A percentile compares a stretch with the other conserved stretches of the same genome.
Conservation (phyloP, 2,329 filamentous ascomycete genomes). For the Rugonectria rugulosa region DNA sequence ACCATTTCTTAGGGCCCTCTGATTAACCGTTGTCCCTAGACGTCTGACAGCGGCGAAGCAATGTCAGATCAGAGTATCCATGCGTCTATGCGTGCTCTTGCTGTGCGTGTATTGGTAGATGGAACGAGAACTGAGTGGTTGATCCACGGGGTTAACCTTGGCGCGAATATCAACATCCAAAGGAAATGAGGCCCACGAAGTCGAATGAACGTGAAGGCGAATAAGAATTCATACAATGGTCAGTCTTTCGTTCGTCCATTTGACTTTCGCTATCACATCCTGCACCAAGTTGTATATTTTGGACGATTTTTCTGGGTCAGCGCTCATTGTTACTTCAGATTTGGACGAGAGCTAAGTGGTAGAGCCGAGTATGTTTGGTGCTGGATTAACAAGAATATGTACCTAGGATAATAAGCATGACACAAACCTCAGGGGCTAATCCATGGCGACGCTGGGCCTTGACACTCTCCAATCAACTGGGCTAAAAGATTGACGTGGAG, state of each 20-base stretch:
- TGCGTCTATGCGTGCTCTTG: slow-evolving; percentile 6
- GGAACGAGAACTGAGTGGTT: not conserved
- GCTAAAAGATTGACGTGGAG: not conserved
- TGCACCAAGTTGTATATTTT: too few relatives aligned
- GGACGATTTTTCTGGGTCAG: too few relatives aligned
- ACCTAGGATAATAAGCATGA: not conserved
- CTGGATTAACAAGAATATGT: not conserved
- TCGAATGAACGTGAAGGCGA: not conserved
- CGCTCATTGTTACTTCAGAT: too few relatives aligned
- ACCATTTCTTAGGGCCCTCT: not conserved
- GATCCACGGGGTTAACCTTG: slow-evolving; percentile 4
- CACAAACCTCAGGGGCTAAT: slow-evolving; percentile 1
- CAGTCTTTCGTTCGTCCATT: too few relatives aligned
- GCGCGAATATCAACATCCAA: not conserved
- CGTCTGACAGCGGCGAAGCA: not conserved
- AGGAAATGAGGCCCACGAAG: slow-evolving; percentile 12
- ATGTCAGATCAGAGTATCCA: not conserved
- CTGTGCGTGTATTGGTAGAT: slow-evolving; percentile 5
- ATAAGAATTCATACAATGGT: too few relatives aligned
- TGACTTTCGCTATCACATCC: too few relatives aligned
- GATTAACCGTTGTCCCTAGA: not conserved
- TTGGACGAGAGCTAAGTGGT: too few relatives aligned
- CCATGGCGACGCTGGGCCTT: slow-evolving; percentile 4
- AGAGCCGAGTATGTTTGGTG: too few relatives aligned
- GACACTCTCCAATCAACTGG: not conserved